Percentiles rank a stretch among this genome's conserved stretches.
Evolutionary conservation across 2,329 filamentous ascomycete genomes (phyloP).

Genomic region (Beauveria scarabaeidicola): DNA sequence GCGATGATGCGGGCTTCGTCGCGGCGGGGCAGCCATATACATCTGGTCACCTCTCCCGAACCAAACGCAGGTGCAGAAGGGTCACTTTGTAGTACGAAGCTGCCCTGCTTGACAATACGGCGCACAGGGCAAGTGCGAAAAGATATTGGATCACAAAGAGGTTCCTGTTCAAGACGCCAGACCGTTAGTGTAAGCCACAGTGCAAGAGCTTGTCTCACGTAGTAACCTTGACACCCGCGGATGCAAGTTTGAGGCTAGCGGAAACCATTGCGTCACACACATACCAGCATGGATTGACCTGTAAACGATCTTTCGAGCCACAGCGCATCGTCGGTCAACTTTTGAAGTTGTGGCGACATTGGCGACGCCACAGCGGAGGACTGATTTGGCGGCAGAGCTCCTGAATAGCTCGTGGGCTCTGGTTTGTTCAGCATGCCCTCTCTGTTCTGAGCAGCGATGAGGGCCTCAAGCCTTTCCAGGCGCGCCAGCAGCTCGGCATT

Average conservation of each 20-base stretch:
- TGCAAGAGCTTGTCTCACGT: neutral
- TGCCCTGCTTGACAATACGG: slow-evolving; percentile 24
- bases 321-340: slow-evolving; percentile 26
- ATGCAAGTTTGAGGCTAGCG: neutral
- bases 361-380: slow-evolving; percentile 7
- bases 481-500: slow-evolving; percentile 18
- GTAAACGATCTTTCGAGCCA: slow-evolving; percentile 25
- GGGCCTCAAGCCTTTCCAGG: slow-evolving; percentile 20
- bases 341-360: slow-evolving; percentile 24
- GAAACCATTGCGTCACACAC: slow-evolving; percentile 7
- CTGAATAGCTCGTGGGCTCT: slow-evolving; percentile 5
- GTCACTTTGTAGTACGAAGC: slow-evolving; percentile 23
- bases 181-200: neutral
- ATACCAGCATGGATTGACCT: slow-evolving; percentile 23
- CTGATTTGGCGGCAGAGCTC: slow-evolving; percentile 7
- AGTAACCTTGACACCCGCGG: neutral
- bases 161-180: slow-evolving; percentile 17
- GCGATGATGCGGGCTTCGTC: slow-evolving; percentile 23
- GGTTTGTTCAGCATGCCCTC: slow-evolving; percentile 1
- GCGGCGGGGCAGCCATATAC: slow-evolving; percentile 26
- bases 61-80: slow-evolving; percentile 16
- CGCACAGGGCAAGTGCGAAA: slow-evolving; percentile 27
- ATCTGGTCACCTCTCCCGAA: slow-evolving; percentile 22
- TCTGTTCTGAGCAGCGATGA: slow-evolving; percentile 17
- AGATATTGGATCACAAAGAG: slow-evolving; percentile 22